Evolutionary conservation across 768 basidiomycete species (phyloP), one percentile per base, ranked within the genome.

Genomic region (Coprinopsis marcescibilis): DNA sequence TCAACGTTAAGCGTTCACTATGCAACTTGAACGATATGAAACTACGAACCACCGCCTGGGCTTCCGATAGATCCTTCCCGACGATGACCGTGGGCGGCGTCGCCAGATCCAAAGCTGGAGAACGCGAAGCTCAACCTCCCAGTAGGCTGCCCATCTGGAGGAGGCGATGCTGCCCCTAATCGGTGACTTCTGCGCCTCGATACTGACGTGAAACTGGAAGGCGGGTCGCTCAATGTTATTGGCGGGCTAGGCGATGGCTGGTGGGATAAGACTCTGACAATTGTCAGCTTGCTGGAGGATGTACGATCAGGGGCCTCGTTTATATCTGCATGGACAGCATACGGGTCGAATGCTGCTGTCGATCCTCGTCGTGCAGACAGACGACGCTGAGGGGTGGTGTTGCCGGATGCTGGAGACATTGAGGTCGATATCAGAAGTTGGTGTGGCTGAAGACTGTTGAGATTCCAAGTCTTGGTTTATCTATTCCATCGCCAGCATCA

Each of bases 321-420:
- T 32, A 80, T 54, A 10, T 66, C 59, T 15, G 74, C 62, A 55
- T 86, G 77, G 6, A 68, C 61, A 34, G 75, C 84, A 55, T 71
- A 81, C 0, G 88, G 86, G 60, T 90, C 88, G 2, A 73, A 63
- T 0, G 88, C 88, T 23, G 77, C 70, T 12, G 73, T 63, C 0
- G 88, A 89, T 14, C 87, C 86, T 39, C 86, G 74, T 14, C 88
- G 74, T 5, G 72, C 57, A 20, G 75, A 68, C 30, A 87, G 68
- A 25, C 62, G 61, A 37, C 57, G 59, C 27, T 51, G 59, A 13
- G 52, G 42, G n/a, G 38, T 40, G 38, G 29, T n/a, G 63, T 43
- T 69, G 35, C 7, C 17, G 7, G 39, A 21, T 17, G 21, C 23
- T 20, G 39, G 8, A 27, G 41, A 27, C 41, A 30, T 43, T n/a